These are phyloP conservation scores for Quercus lobata DNA, from an alignment of 331 rosid genomes.

Conservation along the genomic window DNA sequence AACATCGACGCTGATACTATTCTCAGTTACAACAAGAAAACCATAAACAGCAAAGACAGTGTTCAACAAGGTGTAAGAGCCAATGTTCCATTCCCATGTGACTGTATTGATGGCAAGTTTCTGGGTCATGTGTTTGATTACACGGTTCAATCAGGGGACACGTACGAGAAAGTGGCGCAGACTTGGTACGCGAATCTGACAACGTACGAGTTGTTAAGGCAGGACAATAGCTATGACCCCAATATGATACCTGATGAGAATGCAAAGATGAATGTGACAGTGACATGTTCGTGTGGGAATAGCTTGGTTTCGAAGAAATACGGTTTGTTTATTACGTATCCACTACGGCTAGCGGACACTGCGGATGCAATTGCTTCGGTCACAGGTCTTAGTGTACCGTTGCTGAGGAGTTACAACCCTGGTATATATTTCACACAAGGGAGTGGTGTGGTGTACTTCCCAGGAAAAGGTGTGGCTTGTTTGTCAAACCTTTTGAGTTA, in stretches of 20 bases:
- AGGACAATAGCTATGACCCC: conserved; percentile 15
- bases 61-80: background rate
- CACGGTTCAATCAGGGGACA: background rate
- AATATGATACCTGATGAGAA: background rate
- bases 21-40: conserved; percentile 39
- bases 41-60: conserved; percentile 26
- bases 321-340: conserved; percentile 64
- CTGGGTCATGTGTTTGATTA: conserved; percentile 46
- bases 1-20: conserved; percentile 11
- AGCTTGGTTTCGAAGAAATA: conserved; percentile 32
- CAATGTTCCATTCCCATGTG: conserved; percentile 58
- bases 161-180: conserved; percentile 31
- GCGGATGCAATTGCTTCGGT: conserved; percentile 29
- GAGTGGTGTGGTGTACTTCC: conserved; percentile 53
- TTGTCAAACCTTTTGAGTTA: too few species aligned
- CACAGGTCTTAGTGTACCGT: conserved; percentile 1
- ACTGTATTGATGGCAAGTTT: conserved; percentile 36
- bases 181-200: conserved; percentile 40
- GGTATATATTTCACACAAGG: conserved; percentile 52
- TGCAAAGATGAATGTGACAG: conserved; percentile 32
- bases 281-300: conserved; percentile 62
- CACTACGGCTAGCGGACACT: conserved; percentile 36
- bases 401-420: conserved; percentile 42
- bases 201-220: conserved; percentile 26
- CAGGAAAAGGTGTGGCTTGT: conserved; percentile 45